Percentiles rank a stretch among this genome's conserved stretches.
Evolutionary conservation across 1,284 basidiomycete genomes (phyloP).

Genomic region (Schizopora paradoxa): DNA sequence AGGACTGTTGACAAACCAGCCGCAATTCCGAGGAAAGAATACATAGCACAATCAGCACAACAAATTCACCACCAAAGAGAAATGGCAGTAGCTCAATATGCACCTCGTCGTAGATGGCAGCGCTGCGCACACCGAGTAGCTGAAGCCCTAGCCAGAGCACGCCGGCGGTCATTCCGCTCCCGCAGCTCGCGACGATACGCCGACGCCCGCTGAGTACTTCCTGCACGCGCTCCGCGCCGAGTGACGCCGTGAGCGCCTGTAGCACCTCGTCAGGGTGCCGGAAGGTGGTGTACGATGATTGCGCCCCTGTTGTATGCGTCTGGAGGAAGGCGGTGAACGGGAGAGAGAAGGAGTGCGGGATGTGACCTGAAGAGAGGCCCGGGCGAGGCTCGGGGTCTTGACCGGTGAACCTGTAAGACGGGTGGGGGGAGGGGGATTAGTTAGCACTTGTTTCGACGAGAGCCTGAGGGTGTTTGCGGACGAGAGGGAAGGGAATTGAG

Average conservation of each 20-base stretch:
- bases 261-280: slow-evolving; percentile 52
- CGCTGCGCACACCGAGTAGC: slow-evolving; percentile 52
- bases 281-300: slow-evolving; percentile 59
- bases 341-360: slow-evolving; percentile 81
- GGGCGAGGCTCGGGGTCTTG: slow-evolving; percentile 86
- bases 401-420: slow-evolving; percentile 61
- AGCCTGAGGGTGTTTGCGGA: background rate
- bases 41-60: slow-evolving; percentile 1
- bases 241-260: slow-evolving; percentile 50
- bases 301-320: slow-evolving; percentile 36
- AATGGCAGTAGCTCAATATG: slow-evolving; percentile 20
- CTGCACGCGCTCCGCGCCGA: slow-evolving; percentile 53
- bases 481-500: background rate
- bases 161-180: slow-evolving; percentile 96
- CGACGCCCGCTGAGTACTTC: slow-evolving; percentile 54
- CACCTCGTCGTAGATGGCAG: slow-evolving; percentile 83
- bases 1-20: no score
- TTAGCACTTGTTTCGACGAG: background rate
- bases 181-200: slow-evolving; percentile 70
- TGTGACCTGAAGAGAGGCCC: slow-evolving; percentile 87
- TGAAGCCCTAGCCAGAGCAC: slow-evolving; percentile 86
- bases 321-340: slow-evolving; percentile 80
- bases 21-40: no score
- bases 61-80: slow-evolving; percentile 14
- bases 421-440: background rate